Base-by-base conservation (phyloP, 1,139 yeast species). In the Yamadazyma jaroonii region DNA sequence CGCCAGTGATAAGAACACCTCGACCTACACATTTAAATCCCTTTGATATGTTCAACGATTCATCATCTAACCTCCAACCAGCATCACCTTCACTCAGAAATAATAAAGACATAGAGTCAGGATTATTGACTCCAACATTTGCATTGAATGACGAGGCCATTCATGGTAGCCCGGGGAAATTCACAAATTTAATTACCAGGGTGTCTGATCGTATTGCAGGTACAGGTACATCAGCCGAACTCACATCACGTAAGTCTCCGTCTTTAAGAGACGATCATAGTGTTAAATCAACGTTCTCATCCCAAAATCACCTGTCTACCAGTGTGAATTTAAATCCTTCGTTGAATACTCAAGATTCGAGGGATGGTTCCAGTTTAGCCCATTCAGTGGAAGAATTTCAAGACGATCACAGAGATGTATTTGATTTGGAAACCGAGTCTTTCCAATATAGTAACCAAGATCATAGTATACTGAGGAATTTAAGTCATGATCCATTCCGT, bases 151-250 rank as follows among this genome's bases (percentile, higher is more conserved):
- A 40, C 31, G 44, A 39, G n/a, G 47, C 43, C 25, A 13, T 32
- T 8, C 32, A 30, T 4, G 46, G 40, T 2, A 41, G 50, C n/a
- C 50, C 50, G 2, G 47, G 35, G 17, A 44, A 39, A 36, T 40
- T 41, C 22, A 38, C 69, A 4, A 57, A 59, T 38, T 55, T 60
- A 3, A 43, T 70, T 26, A 47, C 69, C 3, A 49, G 71, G 39
- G 57, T 70, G 3, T 64, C 74, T 0, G 72, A 69, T 37, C 64
- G 76, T 47, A 61, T 70, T 35, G 74, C 73, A 1, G 76, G 75
- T 4, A 43, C 60, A 10, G 64, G 62, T 9, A 40, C 53, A 1
- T 39, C 52, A 9, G 49, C 54, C 3, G 36, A 38, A 12, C 23
- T 28, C 9, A 23, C 36, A 6, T 25, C 38, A n/a, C 12, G 36